A percentile compares a stretch with the other conserved stretches of the same genome.
Evolutionary conservation across 768 basidiomycete genomes (phyloP).

Genomic region (Termitomyces sp.): DNA sequence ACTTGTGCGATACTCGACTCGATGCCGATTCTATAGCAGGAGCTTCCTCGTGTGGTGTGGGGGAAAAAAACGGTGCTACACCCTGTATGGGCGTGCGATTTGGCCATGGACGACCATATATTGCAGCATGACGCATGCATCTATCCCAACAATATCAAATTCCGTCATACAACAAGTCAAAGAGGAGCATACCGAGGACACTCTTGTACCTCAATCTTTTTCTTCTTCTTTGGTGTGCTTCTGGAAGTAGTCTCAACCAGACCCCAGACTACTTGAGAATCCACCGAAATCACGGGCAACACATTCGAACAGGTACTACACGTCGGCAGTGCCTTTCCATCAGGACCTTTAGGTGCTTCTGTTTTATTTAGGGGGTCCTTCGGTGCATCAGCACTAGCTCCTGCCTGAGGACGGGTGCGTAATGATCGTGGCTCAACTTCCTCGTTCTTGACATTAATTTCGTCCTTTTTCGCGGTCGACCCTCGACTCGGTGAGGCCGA

Average conservation of each 20-base stretch:
- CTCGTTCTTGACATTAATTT: conserved; percentile 29
- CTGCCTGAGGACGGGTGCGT: conserved; percentile 39
- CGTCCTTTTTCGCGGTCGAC: conserved; percentile 14
- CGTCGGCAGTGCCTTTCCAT: conserved; percentile 64
- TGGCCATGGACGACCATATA: conserved; percentile 72
- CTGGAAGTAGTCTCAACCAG: conserved; percentile 33
- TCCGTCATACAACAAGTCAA: conserved; percentile 6
- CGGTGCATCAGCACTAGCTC: conserved; percentile 26
- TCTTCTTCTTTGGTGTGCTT: conserved; percentile 49
- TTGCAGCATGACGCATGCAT: conserved; percentile 76
- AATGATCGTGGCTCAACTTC: conserved; percentile 48
- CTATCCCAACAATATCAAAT: conserved; percentile 25
- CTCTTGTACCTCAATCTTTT: conserved; percentile 45
- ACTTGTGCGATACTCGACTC: conserved; percentile 46
- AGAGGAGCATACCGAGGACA: conserved; percentile 61
- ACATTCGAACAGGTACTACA: conserved; percentile 69
- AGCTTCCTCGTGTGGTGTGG: conserved; percentile 48
- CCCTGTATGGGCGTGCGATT: conserved; percentile 50
- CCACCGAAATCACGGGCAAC: conserved; percentile 71
- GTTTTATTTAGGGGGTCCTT: conserved; percentile 31
- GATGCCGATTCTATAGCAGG: conserved; percentile 41
- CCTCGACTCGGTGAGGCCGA: conserved; percentile 19
- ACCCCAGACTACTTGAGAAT: conserved; percentile 73
- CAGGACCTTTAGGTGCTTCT: conserved; percentile 47
- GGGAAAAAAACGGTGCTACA: conserved; percentile 28